phyloP scores from a whole-genome alignment of 805 yeast species.

The Candida easanensis region DNA sequence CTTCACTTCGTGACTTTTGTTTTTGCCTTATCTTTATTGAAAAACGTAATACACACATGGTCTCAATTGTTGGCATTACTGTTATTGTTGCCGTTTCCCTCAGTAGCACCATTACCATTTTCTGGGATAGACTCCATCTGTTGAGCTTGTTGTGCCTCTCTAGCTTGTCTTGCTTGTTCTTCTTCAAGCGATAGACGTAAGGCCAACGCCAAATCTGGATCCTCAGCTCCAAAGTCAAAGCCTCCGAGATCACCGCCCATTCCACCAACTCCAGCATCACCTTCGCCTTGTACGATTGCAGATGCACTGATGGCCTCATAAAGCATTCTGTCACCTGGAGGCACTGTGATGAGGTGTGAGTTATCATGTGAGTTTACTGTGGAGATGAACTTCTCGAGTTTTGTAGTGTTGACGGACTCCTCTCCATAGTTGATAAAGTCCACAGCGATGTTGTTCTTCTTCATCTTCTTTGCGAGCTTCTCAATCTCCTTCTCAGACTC shows the following conservation, averaged over 20 bases:
- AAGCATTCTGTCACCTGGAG: slow-evolving; percentile 83
- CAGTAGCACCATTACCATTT: slow-evolving; percentile 1
- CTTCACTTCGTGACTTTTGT: slow-evolving; percentile 1
- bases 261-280: slow-evolving; percentile 35
- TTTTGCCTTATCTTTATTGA: no score
- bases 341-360: slow-evolving; percentile 79
- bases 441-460: slow-evolving; percentile 86
- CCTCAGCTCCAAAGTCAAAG: slow-evolving; percentile 78
- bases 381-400: slow-evolving; percentile 75
- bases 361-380: slow-evolving; percentile 70
- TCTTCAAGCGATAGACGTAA: slow-evolving; percentile 92
- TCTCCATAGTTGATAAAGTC: slow-evolving; percentile 94
- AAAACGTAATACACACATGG: no score
- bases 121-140: slow-evolving; percentile 16
- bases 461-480: slow-evolving; percentile 85
- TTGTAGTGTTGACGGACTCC: slow-evolving; percentile 68
- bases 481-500: slow-evolving; percentile 71
- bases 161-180: slow-evolving; percentile 87
- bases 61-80: neutral
- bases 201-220: slow-evolving; percentile 96
- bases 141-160: slow-evolving; percentile 36
- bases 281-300: slow-evolving; percentile 64
- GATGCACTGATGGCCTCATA: slow-evolving; percentile 80
- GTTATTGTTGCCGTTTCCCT: neutral
- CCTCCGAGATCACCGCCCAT: slow-evolving; percentile 44